A percentile compares a stretch with the other conserved stretches of the same genome.
Evolutionary conservation across 176 grass and related monocot genomes (phyloP).

Genomic region (Aegilops bicornis): DNA sequence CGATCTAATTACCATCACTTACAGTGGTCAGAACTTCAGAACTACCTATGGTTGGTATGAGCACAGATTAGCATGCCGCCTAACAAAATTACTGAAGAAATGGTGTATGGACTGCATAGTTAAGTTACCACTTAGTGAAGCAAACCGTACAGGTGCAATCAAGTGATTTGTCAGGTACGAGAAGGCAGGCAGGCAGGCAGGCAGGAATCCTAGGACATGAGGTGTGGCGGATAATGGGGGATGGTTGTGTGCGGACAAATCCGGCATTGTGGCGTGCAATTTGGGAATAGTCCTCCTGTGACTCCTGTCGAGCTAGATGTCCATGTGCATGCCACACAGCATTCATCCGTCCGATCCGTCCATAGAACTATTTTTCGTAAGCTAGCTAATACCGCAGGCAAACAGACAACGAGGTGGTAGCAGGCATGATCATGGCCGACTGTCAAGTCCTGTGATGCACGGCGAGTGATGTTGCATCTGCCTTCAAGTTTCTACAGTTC

Average conservation of each 20-base stretch:
- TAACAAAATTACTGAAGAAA: not conserved
- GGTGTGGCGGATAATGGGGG: conserved; percentile 15
- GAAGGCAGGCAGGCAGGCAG: not conserved
- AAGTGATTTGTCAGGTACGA: not conserved
- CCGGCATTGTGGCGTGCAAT: not conserved
- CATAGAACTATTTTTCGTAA: not conserved
- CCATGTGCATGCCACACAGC: not conserved
- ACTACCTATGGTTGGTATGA: not conserved
- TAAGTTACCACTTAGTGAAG: not conserved
- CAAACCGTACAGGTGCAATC: not conserved
- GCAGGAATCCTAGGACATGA: conserved; percentile 27
- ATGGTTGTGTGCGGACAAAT: not conserved
- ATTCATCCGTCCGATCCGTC: not conserved
- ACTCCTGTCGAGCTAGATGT: too few relatives aligned
- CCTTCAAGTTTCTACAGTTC: not conserved
- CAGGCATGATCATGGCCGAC: not conserved
- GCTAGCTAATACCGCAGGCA: not conserved
- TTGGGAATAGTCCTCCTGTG: conserved; percentile 13
- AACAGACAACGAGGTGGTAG: not conserved
- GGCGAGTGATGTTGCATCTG: not conserved
- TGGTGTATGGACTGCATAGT: not conserved
- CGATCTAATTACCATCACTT: not conserved
- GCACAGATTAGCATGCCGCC: not conserved
- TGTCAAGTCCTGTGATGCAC: not conserved
- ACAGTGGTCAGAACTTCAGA: not conserved